These are phyloP conservation scores for Akanthomyces muscarius DNA, from an alignment of 2,329 filamentous ascomycete species.

Conservation along the genomic window DNA sequence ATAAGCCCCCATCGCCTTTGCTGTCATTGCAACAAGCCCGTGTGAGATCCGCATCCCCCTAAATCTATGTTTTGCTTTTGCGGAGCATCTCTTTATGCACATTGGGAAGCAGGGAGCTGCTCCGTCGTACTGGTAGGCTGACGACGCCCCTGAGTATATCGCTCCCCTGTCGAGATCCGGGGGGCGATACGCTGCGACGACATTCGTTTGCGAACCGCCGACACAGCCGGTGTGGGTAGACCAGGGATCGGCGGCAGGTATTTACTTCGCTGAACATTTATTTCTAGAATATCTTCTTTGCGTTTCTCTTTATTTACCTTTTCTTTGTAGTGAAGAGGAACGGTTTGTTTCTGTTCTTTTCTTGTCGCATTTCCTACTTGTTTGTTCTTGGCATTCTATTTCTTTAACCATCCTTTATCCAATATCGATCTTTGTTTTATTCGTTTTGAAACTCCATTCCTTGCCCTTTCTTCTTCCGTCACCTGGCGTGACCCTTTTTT, in stretches of 20 bases:
- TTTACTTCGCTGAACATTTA: neutral
- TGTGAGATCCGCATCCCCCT: neutral
- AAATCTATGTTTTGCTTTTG: neutral
- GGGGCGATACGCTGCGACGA: conserved; percentile 6
- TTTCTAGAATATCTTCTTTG: neutral
- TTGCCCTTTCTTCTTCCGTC: neutral
- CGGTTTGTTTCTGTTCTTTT: neutral
- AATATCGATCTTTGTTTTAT: neutral
- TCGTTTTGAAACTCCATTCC: neutral
- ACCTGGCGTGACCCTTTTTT: conserved; percentile 7
- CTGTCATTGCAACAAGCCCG: neutral
- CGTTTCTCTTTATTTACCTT: neutral
- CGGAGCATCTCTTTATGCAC: neutral
- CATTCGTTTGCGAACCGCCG: neutral
- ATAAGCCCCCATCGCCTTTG: neutral
- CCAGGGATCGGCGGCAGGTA: neutral
- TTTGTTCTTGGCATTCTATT: neutral
- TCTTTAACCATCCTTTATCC: neutral
- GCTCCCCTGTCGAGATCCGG: neutral
- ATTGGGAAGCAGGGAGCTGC: too few relatives aligned
- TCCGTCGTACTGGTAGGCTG: neutral
- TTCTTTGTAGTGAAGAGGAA: neutral
- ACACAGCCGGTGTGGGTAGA: neutral
- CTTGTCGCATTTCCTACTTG: neutral
- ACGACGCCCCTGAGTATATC: neutral